phyloP scores from a whole-genome alignment of 176 grass and related monocot genomes.

The Calamus simplicifolius region DNA sequence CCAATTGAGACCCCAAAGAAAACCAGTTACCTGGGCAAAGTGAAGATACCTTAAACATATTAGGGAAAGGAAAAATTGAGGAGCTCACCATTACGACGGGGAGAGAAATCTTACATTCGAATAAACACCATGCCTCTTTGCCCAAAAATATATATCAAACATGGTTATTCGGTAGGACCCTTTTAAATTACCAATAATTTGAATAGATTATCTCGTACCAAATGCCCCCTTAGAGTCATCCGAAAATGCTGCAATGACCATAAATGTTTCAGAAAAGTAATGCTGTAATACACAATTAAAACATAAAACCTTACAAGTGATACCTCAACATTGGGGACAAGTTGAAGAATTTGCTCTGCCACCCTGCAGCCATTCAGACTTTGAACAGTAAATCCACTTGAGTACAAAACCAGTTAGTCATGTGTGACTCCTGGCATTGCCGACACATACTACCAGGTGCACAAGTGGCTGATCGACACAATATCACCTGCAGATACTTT shows the following conservation, averaged over 20 bases:
- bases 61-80: too few species aligned
- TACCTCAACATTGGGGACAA: conserved; percentile 88
- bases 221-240: conserved; percentile 59
- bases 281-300: not conserved
- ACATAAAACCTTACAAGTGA: not conserved
- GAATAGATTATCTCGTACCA: too few species aligned
- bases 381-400: not conserved
- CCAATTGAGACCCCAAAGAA: conserved; percentile 97
- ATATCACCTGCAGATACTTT: not conserved
- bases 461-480: not conserved
- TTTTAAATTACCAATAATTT: too few species aligned
- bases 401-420: too few species aligned
- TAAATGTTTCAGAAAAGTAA: too few species aligned
- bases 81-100: too few species aligned
- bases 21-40: conserved; percentile 69
- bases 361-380: conserved; percentile 98
- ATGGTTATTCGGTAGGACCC: too few species aligned
- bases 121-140: conserved; percentile 82
- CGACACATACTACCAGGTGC: too few species aligned
- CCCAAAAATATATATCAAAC: conserved; percentile 95
- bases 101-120: conserved; percentile 93
- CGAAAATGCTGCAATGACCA: conserved; percentile 56
- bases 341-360: conserved; percentile 87
- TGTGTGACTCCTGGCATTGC: too few species aligned
- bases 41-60: not conserved